Evolutionary conservation across 108 stramenopile species (phyloP), one percentile per base, ranked within the genome.

Genomic region (Skeletonema potamos): DNA sequence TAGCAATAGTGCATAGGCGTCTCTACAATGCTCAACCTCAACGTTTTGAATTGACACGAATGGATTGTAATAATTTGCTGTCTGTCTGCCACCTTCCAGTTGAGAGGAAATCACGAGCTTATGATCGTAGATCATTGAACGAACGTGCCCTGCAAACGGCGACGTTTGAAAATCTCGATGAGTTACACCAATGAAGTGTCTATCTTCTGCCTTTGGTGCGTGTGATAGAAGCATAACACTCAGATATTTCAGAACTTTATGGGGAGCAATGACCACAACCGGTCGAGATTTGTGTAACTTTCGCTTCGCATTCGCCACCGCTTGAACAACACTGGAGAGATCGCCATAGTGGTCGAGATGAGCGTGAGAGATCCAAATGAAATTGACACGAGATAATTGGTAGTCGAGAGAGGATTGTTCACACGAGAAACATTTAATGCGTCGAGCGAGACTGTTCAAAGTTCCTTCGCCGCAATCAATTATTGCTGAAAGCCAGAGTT

Each of bases 311-410:
- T 39, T 66, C 4, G 64, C 30, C 24, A 87, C 70, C 4, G 77
- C 67, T 27, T 67, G 66, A 36, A 91, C 62, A 34, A 89, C 36
- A 28, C 57, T 62, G 6, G 86, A 74, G 9, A 92, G 58, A 43
- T 87, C 92, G 13, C 89, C 88, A 71, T 90, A 92, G 54, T 91
- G 92, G 73, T 94, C 92, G 58, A 89, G 68, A 75, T 94, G 92
- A 22, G 89, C 82, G 75, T 94, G 92, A 3, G 89, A 90, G 29
- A 94, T 90, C 92, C 92, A 94, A 72, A 94, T 86, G 28, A 89
- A 82, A 20, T 56, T 62, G 5, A 91, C 79, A 24, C 66, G 57
- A 27, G 51, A 28, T 27, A 72, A 17, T 70, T 82, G 81, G 15
- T 76, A 55, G 8, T 77, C 70, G 11, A 76, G 75, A 8, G 3